phyloP scores from a whole-genome alignment of 345 rosid genomes.

The Camelina laxa region DNA sequence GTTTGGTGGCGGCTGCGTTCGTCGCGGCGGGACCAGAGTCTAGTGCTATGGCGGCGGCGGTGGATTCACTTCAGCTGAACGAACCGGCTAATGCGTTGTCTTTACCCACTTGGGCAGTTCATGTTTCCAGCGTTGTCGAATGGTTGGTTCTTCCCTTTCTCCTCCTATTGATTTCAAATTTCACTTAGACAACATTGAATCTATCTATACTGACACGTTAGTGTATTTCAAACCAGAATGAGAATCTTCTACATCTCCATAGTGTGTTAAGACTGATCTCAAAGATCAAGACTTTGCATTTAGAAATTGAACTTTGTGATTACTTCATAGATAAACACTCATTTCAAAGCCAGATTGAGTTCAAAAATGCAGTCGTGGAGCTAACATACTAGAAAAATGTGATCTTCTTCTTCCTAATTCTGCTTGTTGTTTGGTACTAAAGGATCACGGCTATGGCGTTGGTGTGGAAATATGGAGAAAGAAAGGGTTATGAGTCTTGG shows the following conservation, averaged over 20 bases:
- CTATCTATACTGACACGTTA: not conserved
- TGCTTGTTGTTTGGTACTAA: not conserved
- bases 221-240: not conserved
- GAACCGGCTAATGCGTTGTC: slow-evolving; percentile 92
- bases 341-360: not conserved
- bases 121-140: slow-evolving; percentile 90
- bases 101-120: slow-evolving; percentile 93
- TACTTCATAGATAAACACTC: not conserved
- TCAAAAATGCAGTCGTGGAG: not conserved
- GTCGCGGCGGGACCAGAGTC: slow-evolving; percentile 41
- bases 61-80: slow-evolving; percentile 55
- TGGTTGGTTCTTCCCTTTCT: slow-evolving; percentile 30
- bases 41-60: slow-evolving; percentile 58
- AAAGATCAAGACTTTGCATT: slow-evolving; percentile 28
- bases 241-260: slow-evolving; percentile 13
- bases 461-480: slow-evolving; percentile 97
- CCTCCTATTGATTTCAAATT: not conserved
- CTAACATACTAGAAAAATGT: not conserved
- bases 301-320: not conserved
- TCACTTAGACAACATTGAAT: not conserved
- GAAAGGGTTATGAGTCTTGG: slow-evolving; percentile 84
- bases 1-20: slow-evolving; percentile 54
- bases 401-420: not conserved
- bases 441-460: slow-evolving; percentile 93
- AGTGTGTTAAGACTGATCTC: not conserved